phyloP scores from a whole-genome alignment of 208 protist genomes.

The Acanthamoeba divionensis region DNA sequence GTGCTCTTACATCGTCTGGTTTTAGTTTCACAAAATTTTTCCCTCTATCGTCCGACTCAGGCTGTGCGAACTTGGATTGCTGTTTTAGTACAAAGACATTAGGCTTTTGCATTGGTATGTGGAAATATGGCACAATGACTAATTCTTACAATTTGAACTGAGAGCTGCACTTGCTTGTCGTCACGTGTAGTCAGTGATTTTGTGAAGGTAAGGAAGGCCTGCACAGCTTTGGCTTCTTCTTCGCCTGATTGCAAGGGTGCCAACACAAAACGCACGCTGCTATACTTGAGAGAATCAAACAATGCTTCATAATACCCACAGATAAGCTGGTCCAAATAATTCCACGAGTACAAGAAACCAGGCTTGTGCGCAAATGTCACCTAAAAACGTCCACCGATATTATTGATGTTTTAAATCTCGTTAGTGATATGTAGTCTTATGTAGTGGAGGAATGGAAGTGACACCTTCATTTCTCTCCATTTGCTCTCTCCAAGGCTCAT shows the following conservation, averaged over 20 bases:
- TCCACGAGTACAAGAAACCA: constrained; percentile 16
- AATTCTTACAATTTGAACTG: constrained; percentile 4
- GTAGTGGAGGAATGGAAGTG: background rate
- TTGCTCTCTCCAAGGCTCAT: constrained; percentile 1
- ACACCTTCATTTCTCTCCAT: background rate
- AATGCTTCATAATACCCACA: constrained; percentile 31
- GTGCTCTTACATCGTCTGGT: background rate
- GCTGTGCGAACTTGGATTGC: constrained; percentile 15
- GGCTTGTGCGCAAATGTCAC: background rate
- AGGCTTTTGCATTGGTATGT: background rate
- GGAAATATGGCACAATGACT: background rate
- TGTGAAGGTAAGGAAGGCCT: constrained; percentile 12
- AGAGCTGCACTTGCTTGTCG: background rate
- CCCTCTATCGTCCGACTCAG: background rate
- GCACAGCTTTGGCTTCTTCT: background rate
- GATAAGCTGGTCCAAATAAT: constrained; percentile 45
- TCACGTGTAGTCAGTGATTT: background rate
- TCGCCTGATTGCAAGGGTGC: constrained; percentile 10
- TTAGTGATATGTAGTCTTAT: background rate
- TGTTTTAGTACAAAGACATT: background rate
- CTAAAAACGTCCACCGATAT: background rate
- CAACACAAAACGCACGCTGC: background rate
- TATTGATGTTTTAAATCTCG: background rate
- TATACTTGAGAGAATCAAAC: constrained; percentile 46
- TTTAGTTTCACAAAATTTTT: background rate